A percentile compares a stretch with the other conserved stretches of the same genome.
phyloP scores from a whole-genome alignment of 1,284 basidiomycete species.

The Inonotus hispidus region DNA sequence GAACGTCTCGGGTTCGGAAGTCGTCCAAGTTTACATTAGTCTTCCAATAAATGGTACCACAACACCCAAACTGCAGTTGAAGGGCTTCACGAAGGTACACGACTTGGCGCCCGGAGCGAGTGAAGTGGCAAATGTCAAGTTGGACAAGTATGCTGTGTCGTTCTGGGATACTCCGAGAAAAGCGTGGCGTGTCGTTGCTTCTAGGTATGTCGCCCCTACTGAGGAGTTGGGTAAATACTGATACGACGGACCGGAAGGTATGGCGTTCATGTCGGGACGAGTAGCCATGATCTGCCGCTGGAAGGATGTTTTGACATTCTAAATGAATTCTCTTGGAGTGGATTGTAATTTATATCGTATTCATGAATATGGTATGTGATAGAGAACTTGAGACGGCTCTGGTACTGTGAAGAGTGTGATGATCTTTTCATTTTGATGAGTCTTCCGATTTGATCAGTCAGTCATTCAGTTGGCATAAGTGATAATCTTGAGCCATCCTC shows the following conservation, averaged over 20 bases:
- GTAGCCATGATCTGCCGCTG: slow-evolving; percentile 40
- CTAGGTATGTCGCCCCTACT: background rate
- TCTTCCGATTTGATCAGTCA: background rate
- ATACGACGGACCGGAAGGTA: slow-evolving; percentile 27
- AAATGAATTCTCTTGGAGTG: slow-evolving; percentile 42
- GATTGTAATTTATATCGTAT: slow-evolving; percentile 28
- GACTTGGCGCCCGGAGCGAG: slow-evolving; percentile 42
- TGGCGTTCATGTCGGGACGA: slow-evolving; percentile 42
- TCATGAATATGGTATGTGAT: no score
- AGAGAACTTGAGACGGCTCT: background rate
- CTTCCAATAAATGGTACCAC: slow-evolving; percentile 48
- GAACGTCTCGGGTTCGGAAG: slow-evolving; percentile 49
- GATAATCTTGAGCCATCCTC: background rate
- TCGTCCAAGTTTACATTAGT: slow-evolving; percentile 63
- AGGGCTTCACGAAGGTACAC: slow-evolving; percentile 52
- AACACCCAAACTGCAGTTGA: slow-evolving; percentile 53
- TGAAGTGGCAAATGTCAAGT: slow-evolving; percentile 34
- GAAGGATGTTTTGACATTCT: slow-evolving; percentile 33
- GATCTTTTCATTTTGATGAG: background rate
- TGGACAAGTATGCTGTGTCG: slow-evolving; percentile 58
- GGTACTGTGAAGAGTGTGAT: background rate
- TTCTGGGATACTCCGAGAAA: slow-evolving; percentile 45
- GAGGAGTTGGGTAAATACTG: background rate
- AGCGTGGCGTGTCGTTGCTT: slow-evolving; percentile 37
- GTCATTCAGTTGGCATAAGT: background rate